Percentiles rank a stretch among this genome's conserved stretches.
phyloP scores from a whole-genome alignment of 192 early-diverging fungal species.

The Diversispora epigaea region DNA sequence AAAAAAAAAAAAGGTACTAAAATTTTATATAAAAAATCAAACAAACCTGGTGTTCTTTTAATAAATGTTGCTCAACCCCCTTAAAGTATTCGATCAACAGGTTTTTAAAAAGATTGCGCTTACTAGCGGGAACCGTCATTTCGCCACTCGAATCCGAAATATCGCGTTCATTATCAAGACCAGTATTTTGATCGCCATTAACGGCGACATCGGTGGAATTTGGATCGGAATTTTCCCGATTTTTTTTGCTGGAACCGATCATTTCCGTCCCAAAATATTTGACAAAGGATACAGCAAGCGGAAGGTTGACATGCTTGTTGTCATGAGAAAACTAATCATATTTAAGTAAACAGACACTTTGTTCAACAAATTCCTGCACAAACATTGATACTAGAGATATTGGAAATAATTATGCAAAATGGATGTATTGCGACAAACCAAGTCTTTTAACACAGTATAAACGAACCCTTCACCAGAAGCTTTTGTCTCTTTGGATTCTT shows the following conservation, averaged over 20 bases:
- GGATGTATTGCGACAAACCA: constrained; percentile 38
- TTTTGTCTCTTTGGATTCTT: constrained; percentile 36
- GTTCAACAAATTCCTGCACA: background rate
- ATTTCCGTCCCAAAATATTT: constrained; percentile 57
- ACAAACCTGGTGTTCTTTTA: constrained; percentile 65
- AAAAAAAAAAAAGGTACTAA: background rate
- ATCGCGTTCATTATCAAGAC: background rate
- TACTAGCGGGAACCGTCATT: constrained; percentile 36
- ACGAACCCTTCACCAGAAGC: constrained; percentile 48
- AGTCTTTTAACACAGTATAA: constrained; percentile 50
- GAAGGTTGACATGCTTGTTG: constrained; percentile 55
- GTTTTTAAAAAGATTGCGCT: constrained; percentile 44
- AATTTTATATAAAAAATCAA: background rate
- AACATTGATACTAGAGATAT: background rate
- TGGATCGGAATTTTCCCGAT: constrained; percentile 19
- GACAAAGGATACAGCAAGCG: constrained; percentile 51
- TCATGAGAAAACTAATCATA: constrained; percentile 45
- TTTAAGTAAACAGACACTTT: constrained; percentile 11
- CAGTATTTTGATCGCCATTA: constrained; percentile 34
- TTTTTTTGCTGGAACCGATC: constrained; percentile 50
- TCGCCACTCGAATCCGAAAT: constrained; percentile 19
- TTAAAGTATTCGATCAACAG: constrained; percentile 64
- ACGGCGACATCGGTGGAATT: constrained; percentile 8
- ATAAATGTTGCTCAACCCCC: constrained; percentile 55
- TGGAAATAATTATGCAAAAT: constrained; percentile 21